Conservation (phyloP, 495 filamentous ascomycete genomes). For the Friedmanniomyces simplex region DNA sequence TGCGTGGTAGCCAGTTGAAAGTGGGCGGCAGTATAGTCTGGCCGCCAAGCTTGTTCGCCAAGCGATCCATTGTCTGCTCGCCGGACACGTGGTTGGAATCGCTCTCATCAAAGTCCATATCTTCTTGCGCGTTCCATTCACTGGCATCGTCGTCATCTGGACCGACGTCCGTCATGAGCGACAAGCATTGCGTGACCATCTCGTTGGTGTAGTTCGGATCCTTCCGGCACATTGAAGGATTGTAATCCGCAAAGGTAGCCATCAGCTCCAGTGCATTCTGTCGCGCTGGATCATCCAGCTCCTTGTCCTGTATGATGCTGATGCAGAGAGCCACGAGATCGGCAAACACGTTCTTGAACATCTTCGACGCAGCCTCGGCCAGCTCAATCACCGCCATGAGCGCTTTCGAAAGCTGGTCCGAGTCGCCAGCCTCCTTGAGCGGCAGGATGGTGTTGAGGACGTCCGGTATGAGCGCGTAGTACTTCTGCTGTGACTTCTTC, state of each 20-base stretch:
- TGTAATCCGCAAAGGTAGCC: constrained; percentile 95
- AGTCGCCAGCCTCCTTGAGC: constrained; percentile 79
- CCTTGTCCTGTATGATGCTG: constrained; percentile 89
- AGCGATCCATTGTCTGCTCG: constrained; percentile 96
- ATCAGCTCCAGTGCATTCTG: constrained; percentile 95
- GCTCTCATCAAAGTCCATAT: constrained; percentile 91
- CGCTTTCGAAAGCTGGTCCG: constrained; percentile 78
- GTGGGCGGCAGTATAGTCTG: constrained; percentile 79
- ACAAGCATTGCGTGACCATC: constrained; percentile 98
- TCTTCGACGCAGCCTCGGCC: constrained; percentile 80
- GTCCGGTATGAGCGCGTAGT: constrained; percentile 73
- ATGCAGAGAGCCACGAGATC: constrained; percentile 86
- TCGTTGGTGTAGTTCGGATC: constrained; percentile 79
- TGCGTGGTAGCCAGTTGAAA: constrained; percentile 90
- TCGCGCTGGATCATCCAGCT: constrained; percentile 74
- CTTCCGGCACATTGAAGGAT: constrained; percentile 86
- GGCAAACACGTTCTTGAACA: constrained; percentile 90
- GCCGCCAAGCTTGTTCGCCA: constrained; percentile 95
- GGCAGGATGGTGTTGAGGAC: constrained; percentile 88
- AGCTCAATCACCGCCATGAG: constrained; percentile 86
- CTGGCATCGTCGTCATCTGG: constrained; percentile 87
- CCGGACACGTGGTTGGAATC: constrained; percentile 97
- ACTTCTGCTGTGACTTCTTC: constrained; percentile 80
- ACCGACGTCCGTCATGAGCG: constrained; percentile 98
- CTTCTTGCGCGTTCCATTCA: constrained; percentile 89